Percentiles rank a stretch among this genome's conserved stretches.
phyloP scores from a whole-genome alignment of 2,329 filamentous ascomycete genomes.

The Monosporascus sp. region DNA sequence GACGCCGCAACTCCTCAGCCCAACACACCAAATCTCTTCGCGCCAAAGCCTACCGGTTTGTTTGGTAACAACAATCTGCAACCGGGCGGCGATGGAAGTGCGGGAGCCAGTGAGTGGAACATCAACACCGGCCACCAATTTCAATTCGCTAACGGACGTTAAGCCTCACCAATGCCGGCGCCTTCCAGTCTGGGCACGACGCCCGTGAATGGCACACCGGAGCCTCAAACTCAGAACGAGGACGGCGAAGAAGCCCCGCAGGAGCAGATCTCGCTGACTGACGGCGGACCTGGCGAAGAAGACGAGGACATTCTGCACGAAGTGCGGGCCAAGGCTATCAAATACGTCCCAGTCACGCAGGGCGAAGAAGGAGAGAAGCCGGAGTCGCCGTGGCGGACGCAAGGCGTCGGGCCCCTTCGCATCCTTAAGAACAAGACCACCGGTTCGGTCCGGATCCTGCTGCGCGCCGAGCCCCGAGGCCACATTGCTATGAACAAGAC shows the following conservation, averaged over 20 bases:
- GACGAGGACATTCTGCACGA: slow-evolving; percentile 67
- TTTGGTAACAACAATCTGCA: slow-evolving; percentile 16
- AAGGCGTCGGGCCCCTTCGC: slow-evolving; percentile 67
- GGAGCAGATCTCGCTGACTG: slow-evolving; percentile 65
- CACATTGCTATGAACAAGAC: slow-evolving; percentile 67
- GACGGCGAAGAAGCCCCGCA: slow-evolving; percentile 49
- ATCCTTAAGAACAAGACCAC: slow-evolving; percentile 69
- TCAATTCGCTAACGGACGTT: slow-evolving; percentile 5
- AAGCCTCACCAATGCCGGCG: slow-evolving; percentile 40
- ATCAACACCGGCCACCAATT: neutral
- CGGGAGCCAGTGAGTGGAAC: slow-evolving; percentile 36
- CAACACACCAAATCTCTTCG: slow-evolving; percentile 18
- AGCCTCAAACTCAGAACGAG: slow-evolving; percentile 44
- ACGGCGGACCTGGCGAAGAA: slow-evolving; percentile 62
- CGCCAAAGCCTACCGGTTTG: slow-evolving; percentile 22
- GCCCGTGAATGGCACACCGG: slow-evolving; percentile 53
- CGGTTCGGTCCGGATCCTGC: slow-evolving; percentile 59
- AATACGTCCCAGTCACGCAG: slow-evolving; percentile 45
- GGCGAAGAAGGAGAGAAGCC: slow-evolving; percentile 42
- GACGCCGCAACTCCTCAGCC: slow-evolving; percentile 24
- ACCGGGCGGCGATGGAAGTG: slow-evolving; percentile 30
- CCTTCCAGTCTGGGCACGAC: slow-evolving; percentile 57
- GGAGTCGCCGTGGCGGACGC: slow-evolving; percentile 59
- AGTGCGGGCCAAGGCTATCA: slow-evolving; percentile 63
- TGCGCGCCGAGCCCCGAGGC: slow-evolving; percentile 71